Percentiles rank a stretch among this genome's conserved stretches.
Evolutionary conservation across 345 rosid genomes (phyloP).

Genomic region (Gynandropsis gynandra): DNA sequence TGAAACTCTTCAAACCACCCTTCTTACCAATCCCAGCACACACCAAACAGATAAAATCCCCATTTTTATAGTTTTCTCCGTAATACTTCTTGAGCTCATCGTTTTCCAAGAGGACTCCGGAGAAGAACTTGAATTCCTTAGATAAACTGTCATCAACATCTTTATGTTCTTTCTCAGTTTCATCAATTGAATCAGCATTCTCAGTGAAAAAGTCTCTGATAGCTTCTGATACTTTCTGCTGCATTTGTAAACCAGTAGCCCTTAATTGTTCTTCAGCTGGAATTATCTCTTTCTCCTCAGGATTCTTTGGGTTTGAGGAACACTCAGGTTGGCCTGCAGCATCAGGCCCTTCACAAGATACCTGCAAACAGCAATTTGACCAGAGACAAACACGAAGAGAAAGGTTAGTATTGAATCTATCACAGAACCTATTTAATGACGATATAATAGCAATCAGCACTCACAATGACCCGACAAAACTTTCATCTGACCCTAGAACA

Average conservation of each 20-base stretch:
- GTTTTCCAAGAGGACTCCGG: slow-evolving; percentile 40
- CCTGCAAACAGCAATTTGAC: slow-evolving; percentile 7
- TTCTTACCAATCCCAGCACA: slow-evolving; percentile 45
- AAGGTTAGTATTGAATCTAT: background rate
- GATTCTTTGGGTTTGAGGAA: slow-evolving; percentile 10
- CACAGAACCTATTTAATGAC: slow-evolving; percentile 3
- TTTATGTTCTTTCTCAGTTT: slow-evolving; percentile 25
- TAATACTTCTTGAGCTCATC: slow-evolving; percentile 50
- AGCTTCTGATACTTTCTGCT: slow-evolving; percentile 32
- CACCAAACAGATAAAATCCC: slow-evolving; percentile 52
- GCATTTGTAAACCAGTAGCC: slow-evolving; percentile 22
- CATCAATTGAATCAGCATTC: slow-evolving; percentile 27
- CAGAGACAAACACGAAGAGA: background rate
- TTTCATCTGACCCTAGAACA: background rate
- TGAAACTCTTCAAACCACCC: slow-evolving; percentile 45
- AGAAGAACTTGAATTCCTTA: slow-evolving; percentile 36
- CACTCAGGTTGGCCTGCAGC: slow-evolving; percentile 12
- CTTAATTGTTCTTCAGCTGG: slow-evolving; percentile 10
- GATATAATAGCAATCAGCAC: background rate
- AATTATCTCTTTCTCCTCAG: slow-evolving; percentile 21
- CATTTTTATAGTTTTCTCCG: slow-evolving; percentile 39
- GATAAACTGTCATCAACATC: slow-evolving; percentile 21
- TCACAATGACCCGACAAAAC: background rate
- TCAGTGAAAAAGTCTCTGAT: slow-evolving; percentile 32
- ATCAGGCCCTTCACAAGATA: slow-evolving; percentile 4